Base-by-base conservation (phyloP, 2,329 filamentous ascomycete genomes). In the Talaromyces atroroseus region DNA sequence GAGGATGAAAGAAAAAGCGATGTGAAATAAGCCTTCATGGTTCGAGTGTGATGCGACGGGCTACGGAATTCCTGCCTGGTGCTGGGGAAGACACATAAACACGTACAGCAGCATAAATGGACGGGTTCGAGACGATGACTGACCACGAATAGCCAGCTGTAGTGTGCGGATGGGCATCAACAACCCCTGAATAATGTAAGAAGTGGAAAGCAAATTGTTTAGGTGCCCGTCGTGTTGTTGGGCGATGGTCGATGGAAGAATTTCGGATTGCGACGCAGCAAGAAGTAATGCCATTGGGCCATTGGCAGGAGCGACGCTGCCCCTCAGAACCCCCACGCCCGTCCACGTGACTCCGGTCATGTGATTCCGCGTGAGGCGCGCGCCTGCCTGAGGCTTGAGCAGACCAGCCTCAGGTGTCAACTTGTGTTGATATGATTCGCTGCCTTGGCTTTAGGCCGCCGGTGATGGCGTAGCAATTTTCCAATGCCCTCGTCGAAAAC, bases 31-130 rank as follows among this genome's bases (percentile, higher is more conserved):
- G 49, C 20, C 49, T 56, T 60, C 59, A 60, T 60, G 50, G 50
- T 60, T 60, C 44, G 54, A 59, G 58, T 14, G 49, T 56, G 50
- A 48, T 42, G 53, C 52, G 49, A 54, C 53, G 49, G 23, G 46
- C 23, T 49, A 53, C 38, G 29, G 49, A 49, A 50, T 45, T 49
- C 36, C 49, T 56, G 44, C 40, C 52, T 52, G 49, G 49, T 32
- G 48, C 40, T 49, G 53, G 46, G 45, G 42, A 44, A 51, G 49
- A 56, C 44, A 53, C 44, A 29, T 49, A 36, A 36, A 45, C 51
- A 46, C 49, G 45, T 36, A 48, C 54, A 44, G 42, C 32, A 24
- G 52, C 26, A 52, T 57, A 20, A 48, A 45, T 49, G 34, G 45
- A 36, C 10, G 18, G 36, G 11, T 29, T 8, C 26, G 5, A 29